Evolutionary conservation across 2,329 filamentous ascomycete genomes (phyloP), one percentile per base, ranked within the genome.

Genomic region (Pseudogymnoascus pannorum): DNA sequence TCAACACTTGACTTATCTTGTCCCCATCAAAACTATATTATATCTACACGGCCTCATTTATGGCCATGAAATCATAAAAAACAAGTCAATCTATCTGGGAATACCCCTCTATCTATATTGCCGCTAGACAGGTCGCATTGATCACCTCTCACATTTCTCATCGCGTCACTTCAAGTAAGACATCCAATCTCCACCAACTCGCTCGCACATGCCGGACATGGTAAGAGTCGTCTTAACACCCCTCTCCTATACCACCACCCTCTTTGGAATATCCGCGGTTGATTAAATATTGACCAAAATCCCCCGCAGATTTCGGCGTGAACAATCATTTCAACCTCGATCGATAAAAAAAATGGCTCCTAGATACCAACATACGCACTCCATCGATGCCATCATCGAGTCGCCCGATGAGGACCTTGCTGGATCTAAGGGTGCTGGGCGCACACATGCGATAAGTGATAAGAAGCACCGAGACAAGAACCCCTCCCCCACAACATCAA

Each of bases 361-460:
- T 1, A 57, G 51, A 57, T 57, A 35, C 16, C 26, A 57, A 9
- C 26, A 57, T 11, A 20, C 31, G 8, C 31, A 57, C 7, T 35
- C 26, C 26, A 57, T 57, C 51, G 51, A 57, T 11, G 51, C 51
- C n/a, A 57, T 31, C n/a, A 57, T 31, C 26, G 51, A 35, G 51
- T 57, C 51, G 1, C 51, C 26, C 11, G 31, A 35, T 24, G 26
- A 57, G 26, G 40, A 44, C 40, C 40, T 44, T 44, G 40, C 40
- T 44, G 40, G 40, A 20, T 44, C 40, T 2, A 44, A n/a, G 40
- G 40, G 40, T 44, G 40, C 40, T 12, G 2, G 11, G 20, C 40
- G 40, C 6, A 24, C 40, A 18, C n/a, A 38, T 18, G 36, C 36
- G 40, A 44, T 57, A 35, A 57, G 51, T 35, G 51, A 57, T 31